Conservation (phyloP, 345 rosid species). For the Lepidium aucheri region DNA sequence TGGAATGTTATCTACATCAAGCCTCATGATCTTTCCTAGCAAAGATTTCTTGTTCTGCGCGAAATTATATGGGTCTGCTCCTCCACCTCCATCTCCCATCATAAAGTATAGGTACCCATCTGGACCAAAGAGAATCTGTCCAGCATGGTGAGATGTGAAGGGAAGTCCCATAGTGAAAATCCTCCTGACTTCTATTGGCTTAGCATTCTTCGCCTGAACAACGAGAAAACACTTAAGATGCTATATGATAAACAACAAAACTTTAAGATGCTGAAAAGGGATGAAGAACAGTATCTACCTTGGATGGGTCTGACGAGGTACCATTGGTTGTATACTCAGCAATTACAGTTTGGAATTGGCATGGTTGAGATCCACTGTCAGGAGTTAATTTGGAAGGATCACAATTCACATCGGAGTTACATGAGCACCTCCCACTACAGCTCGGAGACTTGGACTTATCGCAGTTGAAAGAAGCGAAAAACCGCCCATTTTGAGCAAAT, state of each 20-base stretch:
- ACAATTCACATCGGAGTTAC: conserved; percentile 71
- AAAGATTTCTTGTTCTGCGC: conserved; percentile 89
- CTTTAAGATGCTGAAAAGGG: neutral
- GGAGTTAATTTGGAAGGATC: conserved; percentile 62
- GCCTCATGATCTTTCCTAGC: conserved; percentile 92
- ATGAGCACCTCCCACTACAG: conserved; percentile 66
- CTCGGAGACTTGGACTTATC: conserved; percentile 65
- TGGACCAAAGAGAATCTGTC: conserved; percentile 97
- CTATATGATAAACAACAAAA: neutral
- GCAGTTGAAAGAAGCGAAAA: conserved; percentile 73
- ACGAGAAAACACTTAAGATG: neutral
- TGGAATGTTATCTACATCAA: conserved; percentile 77
- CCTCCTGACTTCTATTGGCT: conserved; percentile 27
- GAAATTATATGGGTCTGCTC: conserved; percentile 74
- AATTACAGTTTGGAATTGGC: conserved; percentile 60
- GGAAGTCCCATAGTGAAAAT: conserved; percentile 77
- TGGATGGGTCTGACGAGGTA: conserved; percentile 42
- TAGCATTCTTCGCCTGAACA: conserved; percentile 27
- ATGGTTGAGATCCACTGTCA: conserved; percentile 56
- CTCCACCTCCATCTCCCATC: conserved; percentile 92
- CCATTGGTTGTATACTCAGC: conserved; percentile 63
- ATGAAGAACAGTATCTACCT: conserved; percentile 24
- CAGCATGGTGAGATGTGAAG: conserved; percentile 70
- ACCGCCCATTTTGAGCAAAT: conserved; percentile 51
- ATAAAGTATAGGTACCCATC: conserved; percentile 83